These are phyloP conservation scores for Penicillium arizonense DNA, from an alignment of 495 filamentous ascomycete species.

Conservation along the genomic window DNA sequence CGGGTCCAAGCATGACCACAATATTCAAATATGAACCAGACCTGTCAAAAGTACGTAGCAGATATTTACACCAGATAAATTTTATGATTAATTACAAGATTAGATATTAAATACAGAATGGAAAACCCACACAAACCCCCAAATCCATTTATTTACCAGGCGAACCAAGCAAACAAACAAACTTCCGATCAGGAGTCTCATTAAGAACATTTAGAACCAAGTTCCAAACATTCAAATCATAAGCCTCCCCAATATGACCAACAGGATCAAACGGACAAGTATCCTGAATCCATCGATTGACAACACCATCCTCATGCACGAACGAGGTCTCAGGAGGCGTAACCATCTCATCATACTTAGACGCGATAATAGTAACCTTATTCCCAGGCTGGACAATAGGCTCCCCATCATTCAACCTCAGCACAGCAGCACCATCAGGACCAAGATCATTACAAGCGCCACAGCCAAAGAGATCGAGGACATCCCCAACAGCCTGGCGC, in stretches of 20 bases:
- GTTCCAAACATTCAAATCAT: conserved; percentile 55
- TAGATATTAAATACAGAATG: conserved; percentile 6
- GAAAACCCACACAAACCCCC: not conserved
- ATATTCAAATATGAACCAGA: too few species aligned
- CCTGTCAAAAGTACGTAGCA: too few species aligned
- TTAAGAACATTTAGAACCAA: conserved; percentile 52
- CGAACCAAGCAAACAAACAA: conserved; percentile 36
- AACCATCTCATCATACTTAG: conserved; percentile 47
- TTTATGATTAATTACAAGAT: not conserved
- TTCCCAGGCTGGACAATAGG: conserved; percentile 50
- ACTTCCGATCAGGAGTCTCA: conserved; percentile 31
- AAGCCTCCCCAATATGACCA: conserved; percentile 53
- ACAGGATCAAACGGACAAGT: conserved; percentile 46
- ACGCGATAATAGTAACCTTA: conserved; percentile 48
- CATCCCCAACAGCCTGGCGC: conserved; percentile 27
- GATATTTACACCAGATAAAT: too few species aligned
- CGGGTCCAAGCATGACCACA: too few species aligned
- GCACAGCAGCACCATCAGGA: conserved; percentile 36
- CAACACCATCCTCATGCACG: conserved; percentile 45
- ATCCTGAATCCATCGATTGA: conserved; percentile 47
- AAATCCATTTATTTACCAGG: conserved; percentile 27
- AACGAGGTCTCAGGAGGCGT: conserved; percentile 42
- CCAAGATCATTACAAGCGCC: conserved; percentile 46
- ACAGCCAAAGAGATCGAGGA: conserved; percentile 42
- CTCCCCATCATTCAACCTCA: conserved; percentile 38